These are phyloP conservation scores for Arthromyces matolae DNA, from an alignment of 768 basidiomycete genomes.

Conservation along the genomic window DNA sequence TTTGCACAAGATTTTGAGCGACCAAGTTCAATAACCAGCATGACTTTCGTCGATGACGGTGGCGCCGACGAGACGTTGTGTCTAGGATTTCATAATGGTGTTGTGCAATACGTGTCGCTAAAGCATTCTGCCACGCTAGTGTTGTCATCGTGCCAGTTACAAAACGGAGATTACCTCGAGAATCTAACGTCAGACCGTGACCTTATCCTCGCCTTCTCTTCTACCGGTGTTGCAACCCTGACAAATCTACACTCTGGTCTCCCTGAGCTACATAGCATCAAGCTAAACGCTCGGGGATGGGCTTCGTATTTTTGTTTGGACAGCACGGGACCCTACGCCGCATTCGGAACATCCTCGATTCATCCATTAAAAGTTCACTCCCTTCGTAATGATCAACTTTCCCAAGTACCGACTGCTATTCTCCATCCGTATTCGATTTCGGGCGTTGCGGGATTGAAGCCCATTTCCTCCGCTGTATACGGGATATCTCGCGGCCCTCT, in stretches of 20 bases:
- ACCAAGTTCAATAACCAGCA: conserved; percentile 50
- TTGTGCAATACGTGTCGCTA: conserved; percentile 42
- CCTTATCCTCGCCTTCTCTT: conserved; percentile 54
- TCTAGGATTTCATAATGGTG: conserved; percentile 60
- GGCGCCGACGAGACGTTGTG: conserved; percentile 42
- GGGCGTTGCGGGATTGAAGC: conserved; percentile 15
- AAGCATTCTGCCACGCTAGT: conserved; percentile 14
- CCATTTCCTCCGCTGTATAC: conserved; percentile 60
- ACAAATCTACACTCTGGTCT: conserved; percentile 20
- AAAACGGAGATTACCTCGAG: conserved; percentile 50
- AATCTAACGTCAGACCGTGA: conserved; percentile 46
- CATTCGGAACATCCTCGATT: conserved; percentile 61
- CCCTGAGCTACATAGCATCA: conserved; percentile 28
- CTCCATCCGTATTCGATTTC: conserved; percentile 37
- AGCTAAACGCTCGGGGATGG: conserved; percentile 60
- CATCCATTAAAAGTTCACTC: conserved; percentile 57
- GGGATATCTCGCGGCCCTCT: conserved; percentile 60
- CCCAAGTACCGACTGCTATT: conserved; percentile 42
- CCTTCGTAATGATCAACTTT: conserved; percentile 45
- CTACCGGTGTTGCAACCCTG: conserved; percentile 44
- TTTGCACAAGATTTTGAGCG: conserved; percentile 32
- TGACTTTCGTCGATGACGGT: conserved; percentile 46
- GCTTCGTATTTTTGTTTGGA: conserved; percentile 50
- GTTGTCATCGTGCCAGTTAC: conserved; percentile 18
- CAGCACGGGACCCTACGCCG: conserved; percentile 55